phyloP scores from a whole-genome alignment of 2,329 filamentous ascomycete genomes.

The Aspergillus sojae region DNA sequence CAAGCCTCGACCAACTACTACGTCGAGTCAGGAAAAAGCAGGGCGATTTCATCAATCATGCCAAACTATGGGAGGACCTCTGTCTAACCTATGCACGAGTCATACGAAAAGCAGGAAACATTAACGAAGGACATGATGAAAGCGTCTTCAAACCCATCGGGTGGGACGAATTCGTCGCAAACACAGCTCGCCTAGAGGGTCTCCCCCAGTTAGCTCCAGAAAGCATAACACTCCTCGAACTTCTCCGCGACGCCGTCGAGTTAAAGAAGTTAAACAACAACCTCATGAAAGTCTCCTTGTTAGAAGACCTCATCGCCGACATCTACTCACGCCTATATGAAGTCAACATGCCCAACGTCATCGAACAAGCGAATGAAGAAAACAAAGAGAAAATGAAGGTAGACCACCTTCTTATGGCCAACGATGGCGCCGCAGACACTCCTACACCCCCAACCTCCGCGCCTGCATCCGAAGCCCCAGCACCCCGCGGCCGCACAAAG shows the following conservation, averaged over 20 bases:
- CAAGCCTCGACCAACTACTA: slow-evolving; percentile 75
- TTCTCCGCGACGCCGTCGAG: slow-evolving; percentile 68
- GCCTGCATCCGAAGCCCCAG: slow-evolving; percentile 38
- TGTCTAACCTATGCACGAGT: slow-evolving; percentile 61
- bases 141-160: slow-evolving; percentile 64
- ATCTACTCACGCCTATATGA: slow-evolving; percentile 69
- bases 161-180: slow-evolving; percentile 65
- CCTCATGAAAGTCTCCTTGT: slow-evolving; percentile 79
- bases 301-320: slow-evolving; percentile 93
- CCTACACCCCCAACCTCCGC: slow-evolving; percentile 34
- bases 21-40: slow-evolving; percentile 80
- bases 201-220: slow-evolving; percentile 58
- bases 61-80: slow-evolving; percentile 64
- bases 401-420: slow-evolving; percentile 49
- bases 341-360: slow-evolving; percentile 40
- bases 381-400: slow-evolving; percentile 52
- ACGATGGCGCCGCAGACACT: slow-evolving; percentile 33
- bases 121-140: slow-evolving; percentile 66
- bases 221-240: slow-evolving; percentile 56
- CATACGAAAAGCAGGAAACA: slow-evolving; percentile 59
- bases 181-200: slow-evolving; percentile 61
- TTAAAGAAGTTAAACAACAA: slow-evolving; percentile 80
- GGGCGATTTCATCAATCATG: slow-evolving; percentile 69
- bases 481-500: slow-evolving; percentile 51
- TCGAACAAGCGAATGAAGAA: slow-evolving; percentile 47